Evolutionary conservation across 345 rosid species (phyloP).

Genomic region (Lepidium africanum): DNA sequence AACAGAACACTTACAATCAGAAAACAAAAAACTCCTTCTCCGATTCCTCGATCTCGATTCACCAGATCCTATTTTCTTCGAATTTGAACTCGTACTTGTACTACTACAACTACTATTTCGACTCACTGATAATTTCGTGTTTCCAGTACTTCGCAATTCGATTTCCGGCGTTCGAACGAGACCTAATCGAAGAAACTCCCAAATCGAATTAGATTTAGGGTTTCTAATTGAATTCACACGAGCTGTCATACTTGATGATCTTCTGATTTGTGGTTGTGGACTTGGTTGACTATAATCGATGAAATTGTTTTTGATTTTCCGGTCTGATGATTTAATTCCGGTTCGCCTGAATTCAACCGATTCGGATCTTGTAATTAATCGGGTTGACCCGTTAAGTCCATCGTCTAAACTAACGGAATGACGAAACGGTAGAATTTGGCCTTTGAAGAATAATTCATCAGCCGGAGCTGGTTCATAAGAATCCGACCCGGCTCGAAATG

Average conservation of each 20-base stretch:
- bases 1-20: slow-evolving; percentile 62
- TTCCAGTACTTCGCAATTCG: slow-evolving; percentile 36
- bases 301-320: slow-evolving; percentile 40
- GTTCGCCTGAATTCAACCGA: slow-evolving; percentile 38
- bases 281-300: slow-evolving; percentile 47
- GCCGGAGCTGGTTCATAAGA: slow-evolving; percentile 42
- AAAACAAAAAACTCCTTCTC: slow-evolving; percentile 32
- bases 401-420: slow-evolving; percentile 51
- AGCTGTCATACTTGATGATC: slow-evolving; percentile 30
- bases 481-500: slow-evolving; percentile 31
- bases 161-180: slow-evolving; percentile 77
- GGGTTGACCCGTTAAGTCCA: slow-evolving; percentile 11
- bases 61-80: slow-evolving; percentile 18
- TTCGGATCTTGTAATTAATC: slow-evolving; percentile 41
- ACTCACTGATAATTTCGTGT: slow-evolving; percentile 35
- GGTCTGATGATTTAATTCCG: slow-evolving; percentile 24
- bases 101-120: slow-evolving; percentile 52
- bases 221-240: slow-evolving; percentile 21
- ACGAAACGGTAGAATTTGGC: slow-evolving; percentile 61
- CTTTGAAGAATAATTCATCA: slow-evolving; percentile 68
- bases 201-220: slow-evolving; percentile 41
- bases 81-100: slow-evolving; percentile 34
- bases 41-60: slow-evolving; percentile 26
- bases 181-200: slow-evolving; percentile 68
- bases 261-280: slow-evolving; percentile 67